Base-by-base conservation (phyloP, 257 asterid species). In the Ocimum tenuiflorum region DNA sequence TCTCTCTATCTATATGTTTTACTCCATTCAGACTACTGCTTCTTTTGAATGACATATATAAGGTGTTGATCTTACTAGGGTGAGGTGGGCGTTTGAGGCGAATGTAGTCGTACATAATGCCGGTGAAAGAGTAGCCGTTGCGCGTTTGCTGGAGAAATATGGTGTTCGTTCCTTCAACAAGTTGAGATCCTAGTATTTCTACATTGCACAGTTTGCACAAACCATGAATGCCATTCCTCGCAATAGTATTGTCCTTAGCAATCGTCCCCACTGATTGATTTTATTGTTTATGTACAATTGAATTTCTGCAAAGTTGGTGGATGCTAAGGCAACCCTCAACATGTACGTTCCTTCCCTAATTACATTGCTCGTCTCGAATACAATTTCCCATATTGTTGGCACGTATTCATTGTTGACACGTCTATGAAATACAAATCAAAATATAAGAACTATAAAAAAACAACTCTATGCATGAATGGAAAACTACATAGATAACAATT, bases 331-430 rank as follows among this genome's bases (percentile, higher is more conserved):
- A 38, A 91, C 20, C 69, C 83, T 73, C 5, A 91, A 75, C 8
- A 84, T 82, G 20, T 85, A 88, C 22, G 33, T 73, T 50, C 78
- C 87, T 3, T 11, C 29, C 7, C 48, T 36, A 31, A 2, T 35
- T 14, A 86, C 83, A 8, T 72, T 71, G 42, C 18, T 41, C 3
- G 79, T 56, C 51, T 80, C 70, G 59, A 88, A 91, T 12, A 55
- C 63, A 48, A 91, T 73, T 76, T 70, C 76, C 96, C 96, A 86
- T 27, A 88, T 85, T 0, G 96, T 81, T n/a, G 96, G 71, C 24
- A 19, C 29, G 46, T 75, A 78, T 2, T 55, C 41, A 1, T 45
- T 10, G 3, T 51, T 57, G 29, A 35, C 65, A 49, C 72, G 78
- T 79, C 92, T 88, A 74, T n/a, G n/a, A n/a, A n/a, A n/a, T n/a